These are phyloP conservation scores for Voacanga thouarsii DNA, from an alignment of 257 asterid genomes.

Conservation along the genomic window DNA sequence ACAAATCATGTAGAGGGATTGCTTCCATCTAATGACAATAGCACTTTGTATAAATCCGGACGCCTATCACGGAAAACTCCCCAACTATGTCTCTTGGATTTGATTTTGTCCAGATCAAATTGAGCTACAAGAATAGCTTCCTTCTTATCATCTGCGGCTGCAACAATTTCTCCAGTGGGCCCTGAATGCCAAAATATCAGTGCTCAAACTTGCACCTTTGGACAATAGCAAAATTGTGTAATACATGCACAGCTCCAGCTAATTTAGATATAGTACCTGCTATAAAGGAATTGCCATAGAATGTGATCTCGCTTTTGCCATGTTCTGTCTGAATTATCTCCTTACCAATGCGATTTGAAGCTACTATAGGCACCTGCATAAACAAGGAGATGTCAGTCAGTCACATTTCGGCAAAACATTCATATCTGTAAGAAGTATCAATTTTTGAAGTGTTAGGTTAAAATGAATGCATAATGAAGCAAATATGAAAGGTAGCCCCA, in stretches of 20 bases:
- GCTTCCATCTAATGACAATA: constrained; percentile 78
- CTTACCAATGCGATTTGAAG: constrained; percentile 90
- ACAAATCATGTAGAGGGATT: constrained; percentile 40
- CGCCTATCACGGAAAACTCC: constrained; percentile 93
- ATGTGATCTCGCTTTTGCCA: constrained; percentile 82
- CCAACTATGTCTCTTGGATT: constrained; percentile 80
- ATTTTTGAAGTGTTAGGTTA: neutral
- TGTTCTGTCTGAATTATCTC: constrained; percentile 80
- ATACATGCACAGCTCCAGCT: neutral
- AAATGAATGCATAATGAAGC: neutral
- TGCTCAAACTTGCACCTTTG: constrained; percentile 11
- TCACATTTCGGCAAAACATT: neutral
- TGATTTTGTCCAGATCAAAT: constrained; percentile 75
- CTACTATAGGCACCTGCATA: constrained; percentile 83
- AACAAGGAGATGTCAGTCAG: constrained; percentile 1
- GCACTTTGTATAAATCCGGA: constrained; percentile 93
- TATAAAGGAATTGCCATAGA: constrained; percentile 88
- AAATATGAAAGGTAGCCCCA: neutral
- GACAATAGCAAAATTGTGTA: neutral
- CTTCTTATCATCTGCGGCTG: constrained; percentile 65
- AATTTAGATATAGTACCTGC: constrained; percentile 55
- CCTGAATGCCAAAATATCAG: constrained; percentile 41
- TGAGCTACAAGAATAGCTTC: constrained; percentile 80
- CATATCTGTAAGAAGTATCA: neutral
- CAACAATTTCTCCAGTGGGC: constrained; percentile 81